Evolutionary conservation across 192 early-diverging fungal genomes (phyloP), one percentile per base, ranked within the genome.

Genomic region (Dissophora ornata): DNA sequence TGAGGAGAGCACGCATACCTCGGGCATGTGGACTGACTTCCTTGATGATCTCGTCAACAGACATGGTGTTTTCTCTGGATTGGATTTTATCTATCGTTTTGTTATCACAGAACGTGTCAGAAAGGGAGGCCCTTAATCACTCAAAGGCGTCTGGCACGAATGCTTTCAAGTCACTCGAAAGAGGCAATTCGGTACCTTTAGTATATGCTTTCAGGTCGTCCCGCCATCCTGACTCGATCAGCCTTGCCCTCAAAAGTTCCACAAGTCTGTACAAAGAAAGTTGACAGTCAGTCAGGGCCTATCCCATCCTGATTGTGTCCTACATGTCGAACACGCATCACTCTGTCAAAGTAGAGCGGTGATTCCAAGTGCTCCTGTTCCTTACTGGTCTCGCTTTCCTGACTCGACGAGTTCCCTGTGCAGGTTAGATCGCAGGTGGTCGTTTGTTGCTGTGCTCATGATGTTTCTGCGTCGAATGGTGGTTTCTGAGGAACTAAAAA

Each of bases 401-500:
- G 71, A 75, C 36, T 66, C 71, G 48, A 75, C 71, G n/a, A 75
- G 57, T 44, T 75, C 71, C 33, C 63, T 66, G 36, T 75, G 63
- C 32, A 75, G 44, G 30, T 61, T 75, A 46, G 71, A 38, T 45
- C 71, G 71, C 24, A 75, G 32, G 3, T 75, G 62, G 51, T 75
- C 71, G 49, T 67, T 67, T n/a, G 68, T 56, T 22, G 34, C 47
- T 16, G 62, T 57, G 49, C 71, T 75, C 71, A 75, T 74, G 26
- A 49, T n/a, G 3, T 52, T 25, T 56, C 15, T 50, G 15, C 18
- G 15, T 16, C 18, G 44, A 18, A n/a, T 45, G 18, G 44, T 38
- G 36, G 36, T 28, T 30, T 12, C 6, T 18, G 22, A 36, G 33
- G 32, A 5, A 57, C 7, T 3, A 44, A 22, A 16, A 25, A 25